Evolutionary conservation across 2,329 filamentous ascomycete genomes (phyloP).

Genomic region (Xylariaceae sp.): DNA sequence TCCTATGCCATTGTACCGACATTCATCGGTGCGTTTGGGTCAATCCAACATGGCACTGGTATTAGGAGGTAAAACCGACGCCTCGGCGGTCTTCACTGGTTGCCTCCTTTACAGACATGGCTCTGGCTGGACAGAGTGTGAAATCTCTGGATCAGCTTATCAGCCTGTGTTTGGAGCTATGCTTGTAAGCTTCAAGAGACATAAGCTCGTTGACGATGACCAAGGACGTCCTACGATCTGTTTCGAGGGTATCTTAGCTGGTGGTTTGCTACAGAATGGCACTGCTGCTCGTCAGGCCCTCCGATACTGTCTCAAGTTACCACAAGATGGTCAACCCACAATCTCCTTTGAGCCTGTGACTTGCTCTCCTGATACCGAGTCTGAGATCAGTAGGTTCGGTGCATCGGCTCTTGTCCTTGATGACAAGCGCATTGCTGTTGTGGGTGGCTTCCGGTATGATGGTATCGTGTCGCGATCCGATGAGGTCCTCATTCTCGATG

Average conservation of each 20-base stretch:
- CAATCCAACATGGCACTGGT: constrained; percentile 50
- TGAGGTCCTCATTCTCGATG: constrained; percentile 46
- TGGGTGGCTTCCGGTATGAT: constrained; percentile 42
- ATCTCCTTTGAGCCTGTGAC: constrained; percentile 29
- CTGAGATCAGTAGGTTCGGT: constrained; percentile 38
- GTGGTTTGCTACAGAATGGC: constrained; percentile 65
- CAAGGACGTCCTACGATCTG: constrained; percentile 21
- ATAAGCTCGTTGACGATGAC: constrained; percentile 19
- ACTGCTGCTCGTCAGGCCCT: constrained; percentile 58
- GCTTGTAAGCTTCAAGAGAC: constrained; percentile 32
- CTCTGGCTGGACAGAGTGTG: constrained; percentile 45
- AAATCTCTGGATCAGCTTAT: constrained; percentile 32
- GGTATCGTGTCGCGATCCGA: constrained; percentile 41
- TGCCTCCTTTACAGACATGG: constrained; percentile 49
- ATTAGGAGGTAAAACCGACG: constrained; percentile 55
- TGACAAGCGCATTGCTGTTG: constrained; percentile 29
- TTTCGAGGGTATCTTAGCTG: constrained; percentile 59
- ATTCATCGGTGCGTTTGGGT: constrained; percentile 54
- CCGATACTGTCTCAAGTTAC: constrained; percentile 51
- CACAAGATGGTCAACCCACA: constrained; percentile 24
- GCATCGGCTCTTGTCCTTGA: constrained; percentile 34
- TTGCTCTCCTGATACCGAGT: constrained; percentile 9
- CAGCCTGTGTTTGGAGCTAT: constrained; percentile 41
- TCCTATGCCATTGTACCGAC: constrained; percentile 69
- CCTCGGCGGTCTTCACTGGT: constrained; percentile 43